Base-by-base conservation (phyloP, 805 yeast species). In the Cyberlindnera euphorbiiphila region DNA sequence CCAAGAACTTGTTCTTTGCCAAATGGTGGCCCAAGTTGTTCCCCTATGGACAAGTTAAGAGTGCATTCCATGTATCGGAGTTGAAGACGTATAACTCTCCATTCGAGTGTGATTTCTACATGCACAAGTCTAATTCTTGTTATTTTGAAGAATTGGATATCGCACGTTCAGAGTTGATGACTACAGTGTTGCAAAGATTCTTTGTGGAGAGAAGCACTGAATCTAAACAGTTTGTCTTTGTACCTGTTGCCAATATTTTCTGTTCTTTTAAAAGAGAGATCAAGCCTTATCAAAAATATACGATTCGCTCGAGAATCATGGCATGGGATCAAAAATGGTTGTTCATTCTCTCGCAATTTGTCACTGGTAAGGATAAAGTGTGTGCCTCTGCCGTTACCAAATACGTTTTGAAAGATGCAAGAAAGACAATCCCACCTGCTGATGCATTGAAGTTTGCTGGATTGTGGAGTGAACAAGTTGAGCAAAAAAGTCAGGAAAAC, bases 241-340 rank as follows among this genome's bases (percentile, higher is more conserved):
- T 81, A 1, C 96, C 97, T 0, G 80, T 89, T 18, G 96, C 86
- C 2, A 71, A 80, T 8, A 81, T 85, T 9, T 73, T 72, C 35
- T 71, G 82, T 21, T 68, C 73, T 19, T 89, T 85, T 62, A 69
- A 80, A 44, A 74, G 71, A 45, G 96, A 89, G 53, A 77, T 91
- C 55, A 72, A 64, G 50, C 81, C 91, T 1, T 85, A 79, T 53
- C 74, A 72, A 38, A 49, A 51, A 18, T 89, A 79, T 56, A 46
- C 62, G 4, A 67, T 89, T 16, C 64, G 66, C 24, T 71, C 83
- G 3, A 65, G 76, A 25, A 70, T 89, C 14, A 56, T 84, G 6
- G 81, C 91, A 7, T 88, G 96, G 95, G 93, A 85, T 61, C 68
- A 74, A 23, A 89, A 88, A 59, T 87, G 96, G 96, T 51, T 89